Evolutionary conservation across 108 stramenopile species (phyloP).

Genomic region (Halocafeteria seosinensis): DNA sequence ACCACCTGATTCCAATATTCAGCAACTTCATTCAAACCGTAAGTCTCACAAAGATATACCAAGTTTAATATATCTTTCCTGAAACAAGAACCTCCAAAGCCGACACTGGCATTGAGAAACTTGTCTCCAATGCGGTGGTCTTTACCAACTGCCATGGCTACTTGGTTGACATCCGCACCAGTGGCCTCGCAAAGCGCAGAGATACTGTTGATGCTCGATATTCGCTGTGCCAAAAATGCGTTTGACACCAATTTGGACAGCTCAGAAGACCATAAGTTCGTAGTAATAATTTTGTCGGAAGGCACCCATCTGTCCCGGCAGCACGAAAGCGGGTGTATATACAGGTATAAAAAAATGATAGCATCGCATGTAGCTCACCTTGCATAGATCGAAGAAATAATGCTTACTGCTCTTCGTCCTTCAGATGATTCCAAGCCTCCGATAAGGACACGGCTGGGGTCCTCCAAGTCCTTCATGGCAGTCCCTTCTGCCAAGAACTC

Average conservation of each 20-base stretch:
- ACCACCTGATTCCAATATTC: constrained; percentile 97
- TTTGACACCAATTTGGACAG: constrained; percentile 96
- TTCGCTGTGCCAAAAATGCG: constrained; percentile 95
- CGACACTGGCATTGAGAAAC: constrained; percentile 87
- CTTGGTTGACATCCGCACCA: constrained; percentile 84
- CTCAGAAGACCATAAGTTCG: constrained; percentile 95
- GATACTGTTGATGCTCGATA: constrained; percentile 95
- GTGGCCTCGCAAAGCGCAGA: constrained; percentile 97
- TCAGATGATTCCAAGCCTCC: constrained; percentile 80
- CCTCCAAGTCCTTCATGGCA: constrained; percentile 75
- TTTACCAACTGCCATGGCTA: constrained; percentile 83
- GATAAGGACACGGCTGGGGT: constrained; percentile 86
- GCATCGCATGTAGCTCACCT: no score
- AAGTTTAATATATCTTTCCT: constrained; percentile 99
- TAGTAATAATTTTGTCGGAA: constrained; percentile 76
- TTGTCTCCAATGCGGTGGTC: constrained; percentile 90
- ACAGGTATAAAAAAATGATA: no score
- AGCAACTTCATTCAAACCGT: constrained; percentile 83
- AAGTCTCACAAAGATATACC: constrained; percentile 93
- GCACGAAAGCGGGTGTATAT: no score
- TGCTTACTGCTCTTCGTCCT: constrained; percentile 47
- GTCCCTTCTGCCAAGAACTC: constrained; percentile 99
- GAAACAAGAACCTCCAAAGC: constrained; percentile 95
- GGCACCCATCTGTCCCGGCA: constrained; percentile 88
- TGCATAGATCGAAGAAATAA: constrained; percentile 20